Percentiles rank a stretch among this genome's conserved stretches.
These are phyloP conservation scores for Pythium dissotocum DNA, from an alignment of 352 stramenopile genomes.

Conservation along the genomic window DNA sequence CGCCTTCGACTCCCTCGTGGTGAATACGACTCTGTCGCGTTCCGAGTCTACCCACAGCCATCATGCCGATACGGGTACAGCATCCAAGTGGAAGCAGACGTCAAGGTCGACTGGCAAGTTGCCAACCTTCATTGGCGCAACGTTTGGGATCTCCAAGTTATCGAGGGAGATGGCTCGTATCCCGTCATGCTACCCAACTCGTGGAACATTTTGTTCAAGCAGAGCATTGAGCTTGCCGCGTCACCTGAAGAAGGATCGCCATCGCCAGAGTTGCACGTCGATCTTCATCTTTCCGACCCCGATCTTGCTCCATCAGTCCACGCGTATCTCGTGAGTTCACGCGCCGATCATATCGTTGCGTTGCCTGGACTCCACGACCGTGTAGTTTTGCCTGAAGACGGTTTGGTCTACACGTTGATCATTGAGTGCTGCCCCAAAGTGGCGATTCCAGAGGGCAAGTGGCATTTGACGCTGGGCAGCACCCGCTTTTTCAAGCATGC, in stretches of 20 bases:
- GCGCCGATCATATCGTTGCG: constrained; percentile 35
- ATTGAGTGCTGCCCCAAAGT: constrained; percentile 45
- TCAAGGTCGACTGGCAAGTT: constrained; percentile 42
- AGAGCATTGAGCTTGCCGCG: constrained; percentile 44
- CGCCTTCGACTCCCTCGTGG: constrained; percentile 30
- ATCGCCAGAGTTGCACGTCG: constrained; percentile 40
- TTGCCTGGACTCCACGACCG: constrained; percentile 37
- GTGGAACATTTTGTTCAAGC: constrained; percentile 70
- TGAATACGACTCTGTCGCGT: constrained; percentile 29
- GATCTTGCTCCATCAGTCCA: constrained; percentile 47
- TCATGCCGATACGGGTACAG: constrained; percentile 57
- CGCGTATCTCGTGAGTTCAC: constrained; percentile 51
- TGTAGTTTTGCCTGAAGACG: constrained; percentile 24
- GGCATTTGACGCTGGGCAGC: constrained; percentile 60
- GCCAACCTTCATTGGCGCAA: constrained; percentile 51
- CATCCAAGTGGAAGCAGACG: constrained; percentile 51
- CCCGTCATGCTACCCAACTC: constrained; percentile 41
- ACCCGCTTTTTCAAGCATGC: constrained; percentile 43
- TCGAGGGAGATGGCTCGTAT: constrained; percentile 48
- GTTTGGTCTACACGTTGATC: constrained; percentile 48
- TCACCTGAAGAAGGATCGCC: neutral
- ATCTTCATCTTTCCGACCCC: constrained; percentile 61
- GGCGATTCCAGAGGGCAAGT: constrained; percentile 47
- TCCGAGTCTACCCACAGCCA: constrained; percentile 49
- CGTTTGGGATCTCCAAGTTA: constrained; percentile 41